These are phyloP conservation scores for Liquidambar formosana DNA, from an alignment of 164 flowering plant species.

Conservation along the genomic window DNA sequence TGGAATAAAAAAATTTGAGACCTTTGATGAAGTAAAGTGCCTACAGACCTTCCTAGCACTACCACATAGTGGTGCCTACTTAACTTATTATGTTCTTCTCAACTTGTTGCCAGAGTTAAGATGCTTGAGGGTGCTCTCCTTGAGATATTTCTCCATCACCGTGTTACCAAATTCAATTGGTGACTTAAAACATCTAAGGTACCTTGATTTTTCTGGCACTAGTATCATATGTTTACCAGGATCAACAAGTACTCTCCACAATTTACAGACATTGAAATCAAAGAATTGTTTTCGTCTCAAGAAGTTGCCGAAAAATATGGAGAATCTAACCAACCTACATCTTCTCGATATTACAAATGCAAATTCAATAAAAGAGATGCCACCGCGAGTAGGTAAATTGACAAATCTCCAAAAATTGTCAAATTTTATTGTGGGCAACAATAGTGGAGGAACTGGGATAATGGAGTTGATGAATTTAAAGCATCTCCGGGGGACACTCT, in stretches of 20 bases:
- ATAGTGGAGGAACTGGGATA: not conserved
- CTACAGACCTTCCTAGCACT: constrained; percentile 33
- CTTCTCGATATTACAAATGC: constrained; percentile 7
- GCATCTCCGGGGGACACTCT: constrained; percentile 1
- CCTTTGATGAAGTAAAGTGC: not conserved
- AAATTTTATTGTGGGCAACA: constrained; percentile 2
- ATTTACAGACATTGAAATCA: constrained; percentile 15
- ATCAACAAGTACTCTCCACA: not conserved
- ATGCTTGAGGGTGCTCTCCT: constrained; percentile 22
- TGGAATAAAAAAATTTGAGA: constrained; percentile 12
- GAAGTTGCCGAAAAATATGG: not conserved
- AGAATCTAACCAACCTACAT: constrained; percentile 11
- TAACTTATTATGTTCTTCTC: constrained; percentile 1
- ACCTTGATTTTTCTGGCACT: constrained; percentile 13
- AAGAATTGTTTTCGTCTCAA: not conserved
- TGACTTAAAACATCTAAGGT: constrained; percentile 11
- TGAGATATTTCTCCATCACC: not conserved
- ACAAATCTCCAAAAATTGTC: constrained; percentile 4
- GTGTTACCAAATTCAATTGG: constrained; percentile 17
- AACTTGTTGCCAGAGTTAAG: constrained; percentile 16
- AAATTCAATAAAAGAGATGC: not conserved
- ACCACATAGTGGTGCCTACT: not conserved
- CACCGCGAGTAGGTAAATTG: not conserved
- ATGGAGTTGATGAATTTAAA: constrained; percentile 3
- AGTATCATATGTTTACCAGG: constrained; percentile 6